Conservation (phyloP, 192 early-diverging fungal species). For the Linnemannia schmuckeri region DNA sequence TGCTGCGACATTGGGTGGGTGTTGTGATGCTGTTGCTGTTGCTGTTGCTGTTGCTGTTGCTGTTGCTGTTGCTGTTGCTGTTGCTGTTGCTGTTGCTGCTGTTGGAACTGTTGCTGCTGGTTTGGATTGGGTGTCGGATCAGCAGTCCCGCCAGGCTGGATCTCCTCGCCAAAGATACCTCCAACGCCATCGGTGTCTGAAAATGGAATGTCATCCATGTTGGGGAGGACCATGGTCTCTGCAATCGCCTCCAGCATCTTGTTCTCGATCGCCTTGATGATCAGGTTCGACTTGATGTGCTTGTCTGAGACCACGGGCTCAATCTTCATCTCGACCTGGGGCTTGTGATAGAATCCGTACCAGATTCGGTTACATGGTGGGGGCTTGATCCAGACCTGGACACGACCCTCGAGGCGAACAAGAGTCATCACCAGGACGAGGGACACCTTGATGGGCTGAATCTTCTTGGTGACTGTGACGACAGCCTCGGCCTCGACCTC, state of each 20-base stretch:
- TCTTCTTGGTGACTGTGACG: conserved; percentile 67
- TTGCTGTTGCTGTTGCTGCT: background rate
- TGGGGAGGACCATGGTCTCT: conserved; percentile 84
- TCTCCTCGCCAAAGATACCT: conserved; percentile 69
- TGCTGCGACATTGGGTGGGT: background rate
- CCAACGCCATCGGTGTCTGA: conserved; percentile 69
- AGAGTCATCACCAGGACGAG: conserved; percentile 84
- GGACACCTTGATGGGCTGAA: conserved; percentile 77
- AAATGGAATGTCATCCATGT: conserved; percentile 91
- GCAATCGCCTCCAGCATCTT: conserved; percentile 86
- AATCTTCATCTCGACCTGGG: conserved; percentile 78
- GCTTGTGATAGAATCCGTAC: conserved; percentile 88
- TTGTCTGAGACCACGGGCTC: conserved; percentile 88
- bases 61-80: background rate
- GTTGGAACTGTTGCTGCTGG: background rate
- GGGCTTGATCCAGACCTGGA: conserved; percentile 82
- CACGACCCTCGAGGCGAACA: conserved; percentile 77
- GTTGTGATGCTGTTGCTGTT: background rate
- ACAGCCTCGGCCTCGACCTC: conserved; percentile 80
- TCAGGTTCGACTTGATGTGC: conserved; percentile 80
- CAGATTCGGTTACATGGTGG: conserved; percentile 87
- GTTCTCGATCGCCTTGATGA: conserved; percentile 89
- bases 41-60: background rate
- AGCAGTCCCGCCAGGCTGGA: conserved; percentile 17
- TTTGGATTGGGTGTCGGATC: background rate